phyloP scores from a whole-genome alignment of 306 rosid species.

The Ormosia semicastrata region DNA sequence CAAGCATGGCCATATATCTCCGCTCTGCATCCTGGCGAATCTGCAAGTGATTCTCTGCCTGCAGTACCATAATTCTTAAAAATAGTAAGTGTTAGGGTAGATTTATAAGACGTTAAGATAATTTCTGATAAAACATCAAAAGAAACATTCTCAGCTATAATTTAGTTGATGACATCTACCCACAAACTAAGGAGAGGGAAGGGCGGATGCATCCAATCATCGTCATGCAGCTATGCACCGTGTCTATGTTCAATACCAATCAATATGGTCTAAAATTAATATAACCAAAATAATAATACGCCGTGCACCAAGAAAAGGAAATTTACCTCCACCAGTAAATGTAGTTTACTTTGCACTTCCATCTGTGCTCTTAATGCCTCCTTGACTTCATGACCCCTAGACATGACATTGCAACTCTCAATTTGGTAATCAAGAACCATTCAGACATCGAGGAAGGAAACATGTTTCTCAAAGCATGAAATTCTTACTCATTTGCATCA shows the following conservation, averaged over 20 bases:
- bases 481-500: constrained; percentile 83
- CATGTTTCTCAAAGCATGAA: constrained; percentile 24
- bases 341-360: constrained; percentile 96
- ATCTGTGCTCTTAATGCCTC: constrained; percentile 92
- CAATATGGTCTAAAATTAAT: neutral
- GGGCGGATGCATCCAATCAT: neutral
- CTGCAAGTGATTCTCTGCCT: constrained; percentile 98
- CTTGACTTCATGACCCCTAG: constrained; percentile 93
- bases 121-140: neutral
- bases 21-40: constrained; percentile 93
- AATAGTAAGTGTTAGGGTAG: constrained; percentile 29
- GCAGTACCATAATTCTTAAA: constrained; percentile 29
- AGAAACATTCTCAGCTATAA: neutral
- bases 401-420: constrained; percentile 20
- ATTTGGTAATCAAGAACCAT: constrained; percentile 23
- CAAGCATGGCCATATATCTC: constrained; percentile 88
- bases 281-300: constrained; percentile 15
- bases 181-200: neutral
- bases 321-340: constrained; percentile 89
- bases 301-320: constrained; percentile 14
- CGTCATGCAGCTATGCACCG: neutral
- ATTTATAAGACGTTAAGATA: neutral
- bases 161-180: neutral
- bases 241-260: constrained; percentile 12
- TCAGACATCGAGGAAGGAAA: constrained; percentile 10